phyloP scores from a whole-genome alignment of 345 rosid species.

The Euclidium syriacum region DNA sequence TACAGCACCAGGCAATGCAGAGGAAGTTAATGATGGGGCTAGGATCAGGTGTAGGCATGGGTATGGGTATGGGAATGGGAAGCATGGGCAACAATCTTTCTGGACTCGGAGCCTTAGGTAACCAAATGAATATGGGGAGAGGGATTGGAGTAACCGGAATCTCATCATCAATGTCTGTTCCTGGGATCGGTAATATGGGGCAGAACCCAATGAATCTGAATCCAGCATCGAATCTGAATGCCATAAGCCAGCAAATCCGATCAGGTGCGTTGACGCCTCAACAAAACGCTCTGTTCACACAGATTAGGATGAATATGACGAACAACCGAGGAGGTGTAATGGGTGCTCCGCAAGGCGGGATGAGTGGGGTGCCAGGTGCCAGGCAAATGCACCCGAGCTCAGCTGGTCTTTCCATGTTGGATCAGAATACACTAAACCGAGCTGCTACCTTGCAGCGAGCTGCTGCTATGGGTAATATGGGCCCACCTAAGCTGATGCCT shows the following conservation, averaged over 20 bases:
- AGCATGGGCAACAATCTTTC: constrained; percentile 55
- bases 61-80: constrained; percentile 51
- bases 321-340: constrained; percentile 34
- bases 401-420: constrained; percentile 55
- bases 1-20: constrained; percentile 62
- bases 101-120: constrained; percentile 59
- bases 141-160: constrained; percentile 68
- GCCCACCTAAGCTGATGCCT: constrained; percentile 75
- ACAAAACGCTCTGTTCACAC: constrained; percentile 34
- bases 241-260: constrained; percentile 55
- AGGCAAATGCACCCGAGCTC: constrained; percentile 65
- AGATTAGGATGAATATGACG: constrained; percentile 28
- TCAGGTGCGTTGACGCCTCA: constrained; percentile 37
- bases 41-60: constrained; percentile 45
- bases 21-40: constrained; percentile 69
- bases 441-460: constrained; percentile 58
- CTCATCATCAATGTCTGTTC: constrained; percentile 65
- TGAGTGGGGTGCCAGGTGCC: constrained; percentile 57
- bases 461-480: constrained; percentile 65
- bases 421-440: constrained; percentile 48
- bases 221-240: constrained; percentile 46
- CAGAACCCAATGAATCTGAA: constrained; percentile 59
- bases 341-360: constrained; percentile 59
- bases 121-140: constrained; percentile 58
- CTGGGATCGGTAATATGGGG: constrained; percentile 55